These are phyloP conservation scores for Coemansia sp. DNA, from an alignment of 192 early-diverging fungal species.

Conservation along the genomic window DNA sequence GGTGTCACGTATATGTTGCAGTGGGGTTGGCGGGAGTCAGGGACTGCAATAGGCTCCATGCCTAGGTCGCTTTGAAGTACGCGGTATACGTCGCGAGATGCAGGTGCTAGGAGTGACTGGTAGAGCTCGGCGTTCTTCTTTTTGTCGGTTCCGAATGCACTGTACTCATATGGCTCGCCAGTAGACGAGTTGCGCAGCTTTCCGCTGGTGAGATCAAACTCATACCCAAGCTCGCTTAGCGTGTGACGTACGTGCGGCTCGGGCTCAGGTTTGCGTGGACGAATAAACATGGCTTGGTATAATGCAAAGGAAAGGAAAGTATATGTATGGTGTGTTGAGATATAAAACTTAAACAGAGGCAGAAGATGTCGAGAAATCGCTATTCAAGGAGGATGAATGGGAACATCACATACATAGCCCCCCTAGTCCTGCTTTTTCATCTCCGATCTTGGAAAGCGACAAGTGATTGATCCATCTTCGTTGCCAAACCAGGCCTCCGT, in stretches of 20 bases:
- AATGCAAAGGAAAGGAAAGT: background rate
- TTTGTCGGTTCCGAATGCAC: constrained; percentile 1
- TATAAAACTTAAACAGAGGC: background rate
- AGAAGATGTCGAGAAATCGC: too few species aligned
- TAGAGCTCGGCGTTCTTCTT: constrained; percentile 29
- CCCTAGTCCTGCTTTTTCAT: constrained; percentile 21
- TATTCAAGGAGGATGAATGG: background rate
- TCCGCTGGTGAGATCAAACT: constrained; percentile 32
- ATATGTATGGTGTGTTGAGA: background rate
- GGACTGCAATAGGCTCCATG: constrained; percentile 47
- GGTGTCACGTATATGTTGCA: constrained; percentile 41
- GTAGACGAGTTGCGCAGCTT: constrained; percentile 21
- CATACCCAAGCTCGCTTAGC: constrained; percentile 39
- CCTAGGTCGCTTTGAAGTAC: constrained; percentile 20
- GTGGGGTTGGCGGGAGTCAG: constrained; percentile 27
- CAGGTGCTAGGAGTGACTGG: constrained; percentile 18
- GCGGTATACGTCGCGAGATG: constrained; percentile 31
- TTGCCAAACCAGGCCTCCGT: constrained; percentile 83
- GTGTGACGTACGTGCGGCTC: constrained; percentile 20
- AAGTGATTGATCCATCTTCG: constrained; percentile 66
- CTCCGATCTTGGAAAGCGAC: constrained; percentile 36
- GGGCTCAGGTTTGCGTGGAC: constrained; percentile 30
- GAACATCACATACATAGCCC: background rate
- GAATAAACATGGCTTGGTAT: constrained; percentile 39
- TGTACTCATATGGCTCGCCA: constrained; percentile 19